Evolutionary conservation across 163 green algal species (phyloP).

Genomic region (Scenedesmus sp.): DNA sequence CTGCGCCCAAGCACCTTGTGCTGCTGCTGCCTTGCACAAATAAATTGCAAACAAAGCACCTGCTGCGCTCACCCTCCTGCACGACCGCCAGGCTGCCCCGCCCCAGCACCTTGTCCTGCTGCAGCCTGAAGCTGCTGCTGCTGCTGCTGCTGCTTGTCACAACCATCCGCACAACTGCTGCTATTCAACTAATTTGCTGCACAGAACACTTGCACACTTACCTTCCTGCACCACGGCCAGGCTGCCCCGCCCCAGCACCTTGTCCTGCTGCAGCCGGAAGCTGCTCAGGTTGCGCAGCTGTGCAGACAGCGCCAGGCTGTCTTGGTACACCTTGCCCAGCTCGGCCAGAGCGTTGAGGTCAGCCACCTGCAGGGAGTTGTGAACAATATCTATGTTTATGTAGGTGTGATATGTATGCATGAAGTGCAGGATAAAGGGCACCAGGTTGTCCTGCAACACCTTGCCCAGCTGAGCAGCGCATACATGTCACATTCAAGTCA

Average conservation of each 20-base stretch:
- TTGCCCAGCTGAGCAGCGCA: slow-evolving; percentile 19
- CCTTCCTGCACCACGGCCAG: slow-evolving; percentile 50
- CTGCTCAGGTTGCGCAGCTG: slow-evolving; percentile 50
- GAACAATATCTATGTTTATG: no score
- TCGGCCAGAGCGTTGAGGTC: slow-evolving; percentile 49
- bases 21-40: background rate
- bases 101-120: background rate
- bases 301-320: slow-evolving; percentile 40
- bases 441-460: slow-evolving; percentile 5
- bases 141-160: background rate
- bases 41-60: background rate
- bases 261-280: slow-evolving; percentile 50
- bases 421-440: background rate
- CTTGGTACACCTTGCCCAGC: slow-evolving; percentile 53
- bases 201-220: background rate
- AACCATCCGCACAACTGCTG: background rate
- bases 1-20: slow-evolving; percentile 8
- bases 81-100: slow-evolving; percentile 25
- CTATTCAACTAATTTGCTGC: background rate
- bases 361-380: slow-evolving; percentile 26
- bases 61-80: background rate
- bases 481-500: slow-evolving; percentile 42
- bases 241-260: slow-evolving; percentile 46
- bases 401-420: background rate
- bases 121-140: background rate